A percentile compares a stretch with the other conserved stretches of the same genome.
Conservation (phyloP, 1,284 basidiomycete species). For the Boletus semigastroideus region DNA sequence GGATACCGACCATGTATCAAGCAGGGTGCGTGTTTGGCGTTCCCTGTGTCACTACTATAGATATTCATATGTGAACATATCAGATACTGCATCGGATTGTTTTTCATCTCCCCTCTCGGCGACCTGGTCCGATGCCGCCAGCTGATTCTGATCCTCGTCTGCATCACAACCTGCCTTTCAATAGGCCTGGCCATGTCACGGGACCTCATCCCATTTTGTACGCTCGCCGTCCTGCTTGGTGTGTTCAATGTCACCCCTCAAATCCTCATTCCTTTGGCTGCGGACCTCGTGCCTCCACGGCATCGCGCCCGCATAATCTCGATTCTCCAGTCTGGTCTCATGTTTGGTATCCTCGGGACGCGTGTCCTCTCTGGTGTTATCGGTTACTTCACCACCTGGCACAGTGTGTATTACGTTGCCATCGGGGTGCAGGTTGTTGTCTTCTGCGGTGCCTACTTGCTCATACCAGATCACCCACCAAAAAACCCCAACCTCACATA, state of each 20-base stretch:
- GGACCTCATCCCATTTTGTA: constrained; percentile 48
- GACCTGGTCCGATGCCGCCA: constrained; percentile 63
- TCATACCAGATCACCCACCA: constrained; percentile 68
- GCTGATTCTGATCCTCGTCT: constrained; percentile 50
- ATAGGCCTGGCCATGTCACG: constrained; percentile 57
- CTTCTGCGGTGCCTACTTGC: constrained; percentile 50
- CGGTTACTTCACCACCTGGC: constrained; percentile 58
- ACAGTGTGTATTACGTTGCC: constrained; percentile 64
- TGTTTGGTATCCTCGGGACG: constrained; percentile 69
- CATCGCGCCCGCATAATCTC: constrained; percentile 61
- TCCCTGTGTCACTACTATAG: background rate
- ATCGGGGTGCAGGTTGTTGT: constrained; percentile 56
- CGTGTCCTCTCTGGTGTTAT: constrained; percentile 68
- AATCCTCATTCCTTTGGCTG: constrained; percentile 63
- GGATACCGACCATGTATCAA: constrained; percentile 50
- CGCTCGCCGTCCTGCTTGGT: constrained; percentile 57
- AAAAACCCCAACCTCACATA: constrained; percentile 62
- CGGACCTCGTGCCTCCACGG: constrained; percentile 61
- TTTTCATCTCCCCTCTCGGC: constrained; percentile 64
- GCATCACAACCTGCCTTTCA: constrained; percentile 49
- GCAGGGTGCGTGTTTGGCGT: constrained; percentile 38
- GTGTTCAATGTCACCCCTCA: constrained; percentile 57
- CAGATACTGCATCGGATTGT: constrained; percentile 58
- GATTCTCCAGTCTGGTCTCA: constrained; percentile 65
- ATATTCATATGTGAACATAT: background rate